Percentiles rank a stretch among this genome's conserved stretches.
Conservation (phyloP, 306 rosid genomes). For the Vicia villosa region DNA sequence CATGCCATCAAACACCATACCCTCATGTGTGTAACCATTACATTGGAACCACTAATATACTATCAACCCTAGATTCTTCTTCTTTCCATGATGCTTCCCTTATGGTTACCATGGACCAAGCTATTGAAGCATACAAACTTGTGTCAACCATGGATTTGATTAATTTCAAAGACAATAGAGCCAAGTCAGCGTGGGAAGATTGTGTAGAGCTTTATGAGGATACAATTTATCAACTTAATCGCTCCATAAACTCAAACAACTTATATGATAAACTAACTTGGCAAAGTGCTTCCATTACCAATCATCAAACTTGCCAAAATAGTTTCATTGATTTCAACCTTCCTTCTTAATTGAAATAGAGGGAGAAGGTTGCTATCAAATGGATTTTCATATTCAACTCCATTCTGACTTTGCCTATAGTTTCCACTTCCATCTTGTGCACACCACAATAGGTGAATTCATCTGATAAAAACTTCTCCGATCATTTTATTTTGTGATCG, state of each 20-base stretch:
- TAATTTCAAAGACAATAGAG: constrained; percentile 42
- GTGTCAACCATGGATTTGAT: constrained; percentile 49
- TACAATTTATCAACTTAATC: constrained; percentile 61
- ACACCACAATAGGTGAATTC: constrained; percentile 57
- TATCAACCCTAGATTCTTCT: constrained; percentile 41
- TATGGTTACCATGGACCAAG: constrained; percentile 65
- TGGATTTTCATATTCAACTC: too few species aligned
- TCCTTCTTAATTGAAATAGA: constrained; percentile 42
- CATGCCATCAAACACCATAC: constrained; percentile 80
- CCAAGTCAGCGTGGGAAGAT: constrained; percentile 66
- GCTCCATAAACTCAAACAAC: too few species aligned
- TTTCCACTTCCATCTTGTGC: constrained; percentile 62
- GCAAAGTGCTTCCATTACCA: too few species aligned
- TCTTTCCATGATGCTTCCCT: constrained; percentile 51
- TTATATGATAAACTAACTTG: too few species aligned
- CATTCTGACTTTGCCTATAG: too few species aligned
- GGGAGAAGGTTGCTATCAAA: too few species aligned
- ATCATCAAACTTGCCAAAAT: too few species aligned
- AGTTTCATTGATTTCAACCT: constrained; percentile 41
- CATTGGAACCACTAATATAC: constrained; percentile 37
- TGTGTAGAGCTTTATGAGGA: constrained; percentile 74
- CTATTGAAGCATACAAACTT: constrained; percentile 54
- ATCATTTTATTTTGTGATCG: constrained; percentile 28
- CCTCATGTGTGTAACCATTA: constrained; percentile 68
- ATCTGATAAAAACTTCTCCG: constrained; percentile 49